Evolutionary conservation across 2,329 filamentous ascomycete species (phyloP).

Genomic region (Beauveria medogensis): DNA sequence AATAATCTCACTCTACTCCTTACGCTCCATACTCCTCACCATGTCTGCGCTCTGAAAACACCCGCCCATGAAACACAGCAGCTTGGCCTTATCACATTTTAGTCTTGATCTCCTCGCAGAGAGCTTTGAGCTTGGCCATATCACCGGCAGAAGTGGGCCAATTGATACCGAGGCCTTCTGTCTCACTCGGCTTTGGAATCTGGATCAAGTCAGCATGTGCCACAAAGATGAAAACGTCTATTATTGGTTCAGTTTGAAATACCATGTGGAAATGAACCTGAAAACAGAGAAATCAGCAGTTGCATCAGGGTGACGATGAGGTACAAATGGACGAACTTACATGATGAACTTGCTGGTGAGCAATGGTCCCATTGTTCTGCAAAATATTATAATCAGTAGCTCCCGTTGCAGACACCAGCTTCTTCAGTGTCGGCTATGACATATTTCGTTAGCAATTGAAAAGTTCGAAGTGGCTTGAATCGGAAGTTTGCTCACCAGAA

Average conservation of each 20-base stretch:
- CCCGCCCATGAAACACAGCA: not conserved
- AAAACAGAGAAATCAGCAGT: not conserved
- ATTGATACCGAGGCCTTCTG: slow-evolving; percentile 67
- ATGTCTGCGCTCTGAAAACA: not conserved
- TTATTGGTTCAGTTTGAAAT: slow-evolving; percentile 15
- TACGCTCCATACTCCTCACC: not conserved
- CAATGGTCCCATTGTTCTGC: slow-evolving; percentile 89
- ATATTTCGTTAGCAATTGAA: not conserved
- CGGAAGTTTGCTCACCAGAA: slow-evolving; percentile 51
- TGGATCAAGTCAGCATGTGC: slow-evolving; percentile 24
- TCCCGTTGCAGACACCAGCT: slow-evolving; percentile 68
- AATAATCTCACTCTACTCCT: not conserved
- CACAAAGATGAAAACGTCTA: too few species aligned
- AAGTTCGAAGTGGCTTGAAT: not conserved
- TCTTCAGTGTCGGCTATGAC: slow-evolving; percentile 55
- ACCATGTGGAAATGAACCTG: slow-evolving; percentile 89
- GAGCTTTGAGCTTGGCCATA: slow-evolving; percentile 73
- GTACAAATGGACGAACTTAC: slow-evolving; percentile 42
- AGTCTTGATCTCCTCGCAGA: slow-evolving; percentile 76
- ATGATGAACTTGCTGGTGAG: slow-evolving; percentile 89
- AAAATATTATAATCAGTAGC: slow-evolving; percentile 83
- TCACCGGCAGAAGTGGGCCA: slow-evolving; percentile 74
- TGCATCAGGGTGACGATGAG: slow-evolving; percentile 4
- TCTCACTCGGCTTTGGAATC: slow-evolving; percentile 88
- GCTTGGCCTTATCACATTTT: slow-evolving; percentile 59